Percentiles rank a stretch among this genome's conserved stretches.
phyloP scores from a whole-genome alignment of 345 rosid species.

The thale cress (Arabidopsis thaliana) region TAIR10.1 NC_003071.7:17244001-17244500 shows the following conservation, averaged over 20 bases:
- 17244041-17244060: neutral
- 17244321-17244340: conserved; percentile 40
- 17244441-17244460: neutral
- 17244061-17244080: conserved; percentile 4
- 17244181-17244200: neutral
- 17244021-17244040: neutral
- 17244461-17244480: conserved; percentile 10
- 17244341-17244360: conserved; percentile 25
- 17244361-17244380: conserved; percentile 42
- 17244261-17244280: conserved; percentile 49
- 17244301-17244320: conserved; percentile 38
- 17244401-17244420: conserved; percentile 22
- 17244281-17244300: conserved; percentile 34
- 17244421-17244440: neutral
- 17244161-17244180: conserved; percentile 1
- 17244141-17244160: conserved; percentile 17
- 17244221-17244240: conserved; percentile 27
- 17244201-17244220: conserved; percentile 37
- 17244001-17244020: neutral
- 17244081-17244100: conserved; percentile 13
- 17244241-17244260: conserved; percentile 40
- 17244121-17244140: conserved; percentile 28
- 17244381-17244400: conserved; percentile 17
- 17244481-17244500: neutral
- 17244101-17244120: neutral